Percentiles rank a stretch among this genome's conserved stretches.
These are phyloP conservation scores for Pseudopithomyces maydicus DNA, from an alignment of 2,329 filamentous ascomycete species.

Conservation along the genomic window DNA sequence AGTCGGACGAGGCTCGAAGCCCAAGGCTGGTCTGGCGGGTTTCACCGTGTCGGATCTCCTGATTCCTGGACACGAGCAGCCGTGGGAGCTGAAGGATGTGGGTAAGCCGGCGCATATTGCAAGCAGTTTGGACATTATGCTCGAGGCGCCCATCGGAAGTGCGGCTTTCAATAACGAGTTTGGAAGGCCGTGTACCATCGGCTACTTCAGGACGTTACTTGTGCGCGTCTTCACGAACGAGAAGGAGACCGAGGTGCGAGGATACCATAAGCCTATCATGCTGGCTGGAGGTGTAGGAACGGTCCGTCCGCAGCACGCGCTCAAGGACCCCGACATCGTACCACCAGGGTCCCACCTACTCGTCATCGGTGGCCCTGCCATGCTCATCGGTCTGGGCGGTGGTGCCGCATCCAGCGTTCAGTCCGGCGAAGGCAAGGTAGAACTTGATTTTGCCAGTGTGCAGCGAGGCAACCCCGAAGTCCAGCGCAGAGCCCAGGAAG, in stretches of 20 bases:
- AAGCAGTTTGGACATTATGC: slow-evolving; percentile 94
- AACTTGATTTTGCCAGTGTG: slow-evolving; percentile 95
- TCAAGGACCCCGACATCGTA: slow-evolving; percentile 81
- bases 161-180: slow-evolving; percentile 99
- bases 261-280: slow-evolving; percentile 99
- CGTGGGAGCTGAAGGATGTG: slow-evolving; percentile 84
- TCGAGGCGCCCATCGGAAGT: slow-evolving; percentile 93
- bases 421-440: slow-evolving; percentile 85
- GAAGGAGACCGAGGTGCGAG: slow-evolving; percentile 73
- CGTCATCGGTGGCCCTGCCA: slow-evolving; percentile 92
- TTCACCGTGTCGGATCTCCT: slow-evolving; percentile 95
- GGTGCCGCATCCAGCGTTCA: slow-evolving; percentile 92
- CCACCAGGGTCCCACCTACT: slow-evolving; percentile 87
- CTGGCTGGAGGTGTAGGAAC: slow-evolving; percentile 95
- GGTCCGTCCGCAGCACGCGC: slow-evolving; percentile 85
- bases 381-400: slow-evolving; percentile 95
- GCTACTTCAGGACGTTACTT: slow-evolving; percentile 90
- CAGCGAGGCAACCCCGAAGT: slow-evolving; percentile 97
- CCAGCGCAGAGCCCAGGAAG: slow-evolving; percentile 93
- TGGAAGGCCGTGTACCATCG: slow-evolving; percentile 83
- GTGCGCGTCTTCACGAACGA: slow-evolving; percentile 67
- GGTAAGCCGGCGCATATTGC: slow-evolving; percentile 92
- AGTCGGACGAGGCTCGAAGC: slow-evolving; percentile 88
- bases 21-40: slow-evolving; percentile 88
- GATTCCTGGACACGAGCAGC: slow-evolving; percentile 80